Conservation (phyloP, 2,329 filamentous ascomycete genomes). For the Dactylonectria estremocensis region DNA sequence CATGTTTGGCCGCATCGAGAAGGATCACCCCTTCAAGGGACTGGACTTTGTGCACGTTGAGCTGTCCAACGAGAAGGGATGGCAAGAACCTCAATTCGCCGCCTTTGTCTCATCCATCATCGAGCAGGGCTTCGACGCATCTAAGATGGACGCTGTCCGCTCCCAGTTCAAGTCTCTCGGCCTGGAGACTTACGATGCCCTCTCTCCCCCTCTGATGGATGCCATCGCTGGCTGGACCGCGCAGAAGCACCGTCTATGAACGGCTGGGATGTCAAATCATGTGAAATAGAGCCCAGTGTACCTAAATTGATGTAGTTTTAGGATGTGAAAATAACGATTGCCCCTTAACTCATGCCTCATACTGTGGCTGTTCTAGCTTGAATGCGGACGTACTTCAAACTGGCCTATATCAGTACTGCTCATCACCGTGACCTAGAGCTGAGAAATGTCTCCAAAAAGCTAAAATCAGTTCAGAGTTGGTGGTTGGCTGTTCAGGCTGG, state of each 20-base stretch:
- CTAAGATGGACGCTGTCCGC: constrained; percentile 69
- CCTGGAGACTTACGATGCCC: constrained; percentile 73
- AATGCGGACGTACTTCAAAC: background rate
- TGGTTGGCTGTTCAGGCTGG: too few species aligned
- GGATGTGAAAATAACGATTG: constrained; percentile 1
- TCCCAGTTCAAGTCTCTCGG: constrained; percentile 67
- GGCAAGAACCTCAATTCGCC: constrained; percentile 81
- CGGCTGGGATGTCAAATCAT: background rate
- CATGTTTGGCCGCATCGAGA: constrained; percentile 75
- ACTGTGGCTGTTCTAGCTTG: background rate
- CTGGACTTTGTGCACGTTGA: constrained; percentile 80
- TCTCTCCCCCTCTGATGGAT: constrained; percentile 77
- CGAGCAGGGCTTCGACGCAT: constrained; percentile 75
- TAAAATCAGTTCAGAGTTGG: too few species aligned
- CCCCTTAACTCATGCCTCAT: background rate
- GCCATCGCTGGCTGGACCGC: constrained; percentile 69
- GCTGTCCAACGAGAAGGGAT: constrained; percentile 72
- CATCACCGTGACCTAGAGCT: too few species aligned
- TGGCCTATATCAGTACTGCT: too few species aligned
- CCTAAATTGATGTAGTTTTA: constrained; percentile 25
- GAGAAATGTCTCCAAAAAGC: too few species aligned
- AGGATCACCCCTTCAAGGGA: constrained; percentile 76
- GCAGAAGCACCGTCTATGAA: constrained; percentile 55
- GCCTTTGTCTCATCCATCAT: constrained; percentile 78
- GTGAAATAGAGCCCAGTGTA: constrained; percentile 3